Evolutionary conservation across 352 stramenopile species (phyloP), one percentile per base, ranked within the genome.

Genomic region (Halophytophthora polymorphica): DNA sequence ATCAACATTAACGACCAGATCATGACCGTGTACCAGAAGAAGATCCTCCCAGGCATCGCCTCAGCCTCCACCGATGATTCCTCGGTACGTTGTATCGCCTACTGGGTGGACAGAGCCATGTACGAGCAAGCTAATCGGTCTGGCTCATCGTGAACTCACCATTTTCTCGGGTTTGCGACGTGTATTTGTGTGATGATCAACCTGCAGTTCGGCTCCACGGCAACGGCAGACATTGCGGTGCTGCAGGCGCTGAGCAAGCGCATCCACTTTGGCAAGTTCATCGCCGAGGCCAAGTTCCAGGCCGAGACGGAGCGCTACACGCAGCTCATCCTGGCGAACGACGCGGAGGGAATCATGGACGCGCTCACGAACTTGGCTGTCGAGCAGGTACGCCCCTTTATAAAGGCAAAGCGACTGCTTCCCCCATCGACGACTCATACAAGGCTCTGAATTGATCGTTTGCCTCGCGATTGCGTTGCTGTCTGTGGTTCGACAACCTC

Each of bases 261-360:
- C 56, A 97, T 99, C 54, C 97, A 99, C 65, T 98, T 98, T 53
- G 97, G 97, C 43, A 99, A 99, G 62, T 99, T 99, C 69, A 98
- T 99, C n/a, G 96, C 96, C 0, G 84, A 94, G 55, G 95, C 88
- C 67, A 99, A 99, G 75, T 99, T 98, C 66, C 80, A 96, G 58
- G 80, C 82, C 6, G 84, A 93, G 64, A 84, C 84, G 3, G 79
- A 95, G 51, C 80, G 74, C 46, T 99, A 98, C 82, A 96, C 91
- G 61, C 48, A 77, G 54, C 73, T 99, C 54, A 97, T 98, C 35
- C 70, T 71, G 15, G 80, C 76, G 7, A 96, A 96, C 33, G 93
- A 99, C 68, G 92, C 90, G 2, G 69, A 88, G 2, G 97, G 97
- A 17, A 98, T 99, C 57, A 98, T 99, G 92, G 74, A 95, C 43